A percentile compares a stretch with the other conserved stretches of the same genome.
These are phyloP conservation scores for Schoenoplectus tabernaemontani DNA, from an alignment of 202 grass and related monocot genomes.

Conservation along the genomic window DNA sequence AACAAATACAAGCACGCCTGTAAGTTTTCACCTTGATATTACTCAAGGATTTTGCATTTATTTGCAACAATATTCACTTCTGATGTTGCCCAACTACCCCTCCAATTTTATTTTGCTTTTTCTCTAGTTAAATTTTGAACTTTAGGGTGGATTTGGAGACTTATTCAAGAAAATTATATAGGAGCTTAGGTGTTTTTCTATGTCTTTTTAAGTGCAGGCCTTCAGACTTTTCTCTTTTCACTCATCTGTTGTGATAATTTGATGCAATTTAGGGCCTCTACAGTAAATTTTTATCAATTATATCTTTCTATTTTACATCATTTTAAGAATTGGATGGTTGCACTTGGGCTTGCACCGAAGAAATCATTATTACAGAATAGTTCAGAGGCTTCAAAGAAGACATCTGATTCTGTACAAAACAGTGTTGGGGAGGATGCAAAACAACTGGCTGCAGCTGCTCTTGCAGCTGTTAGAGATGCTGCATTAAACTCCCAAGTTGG, in stretches of 20 bases:
- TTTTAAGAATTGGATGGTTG: conserved; percentile 71
- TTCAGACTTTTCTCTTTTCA: conserved; percentile 7
- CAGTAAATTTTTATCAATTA: neutral
- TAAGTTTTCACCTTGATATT: conserved; percentile 27
- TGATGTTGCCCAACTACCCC: neutral
- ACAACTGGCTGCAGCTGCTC: conserved; percentile 65
- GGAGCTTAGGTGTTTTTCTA: neutral
- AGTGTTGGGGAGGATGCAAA: conserved; percentile 61
- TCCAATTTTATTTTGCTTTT: neutral
- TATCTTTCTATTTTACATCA: neutral
- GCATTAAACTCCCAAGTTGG: conserved; percentile 33
- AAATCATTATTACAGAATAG: conserved; percentile 24
- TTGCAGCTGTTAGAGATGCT: conserved; percentile 72
- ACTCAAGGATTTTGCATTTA: neutral
- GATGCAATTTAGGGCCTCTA: neutral
- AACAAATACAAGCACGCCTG: conserved; percentile 47
- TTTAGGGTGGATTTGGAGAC: neutral
- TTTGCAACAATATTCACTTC: neutral
- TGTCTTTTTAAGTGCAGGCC: neutral
- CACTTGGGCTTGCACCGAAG: conserved; percentile 54
- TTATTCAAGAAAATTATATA: neutral
- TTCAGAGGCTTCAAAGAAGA: conserved; percentile 30
- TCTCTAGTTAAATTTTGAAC: neutral
- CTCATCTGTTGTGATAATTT: neutral
- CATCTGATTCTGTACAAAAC: conserved; percentile 23